Percentiles rank a stretch among this genome's conserved stretches.
Evolutionary conservation across 2,329 filamentous ascomycete genomes (phyloP).

Genomic region (Alternaria arbusti): DNA sequence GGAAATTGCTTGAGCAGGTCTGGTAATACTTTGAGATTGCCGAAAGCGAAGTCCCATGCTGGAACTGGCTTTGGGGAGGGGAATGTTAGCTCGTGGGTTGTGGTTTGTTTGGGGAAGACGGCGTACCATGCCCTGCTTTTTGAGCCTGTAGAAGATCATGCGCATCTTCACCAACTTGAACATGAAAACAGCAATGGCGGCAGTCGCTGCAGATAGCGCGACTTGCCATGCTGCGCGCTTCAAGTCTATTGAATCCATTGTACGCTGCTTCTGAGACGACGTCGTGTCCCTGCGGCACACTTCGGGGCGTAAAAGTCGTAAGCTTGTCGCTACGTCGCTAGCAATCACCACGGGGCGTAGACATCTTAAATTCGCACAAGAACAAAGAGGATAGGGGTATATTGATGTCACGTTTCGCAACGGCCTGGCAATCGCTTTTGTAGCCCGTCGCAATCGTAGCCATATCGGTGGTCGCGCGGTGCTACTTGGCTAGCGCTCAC

Average conservation of each 20-base stretch:
- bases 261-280: neutral
- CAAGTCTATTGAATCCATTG: neutral
- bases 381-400: neutral
- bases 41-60: slow-evolving; percentile 13
- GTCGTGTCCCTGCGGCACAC: neutral
- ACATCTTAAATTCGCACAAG: neutral
- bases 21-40: slow-evolving; percentile 12
- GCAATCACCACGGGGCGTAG: neutral
- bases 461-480: neutral
- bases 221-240: neutral
- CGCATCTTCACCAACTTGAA: slow-evolving; percentile 12
- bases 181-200: neutral
- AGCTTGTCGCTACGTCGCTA: neutral
- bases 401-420: neutral
- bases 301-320: neutral
- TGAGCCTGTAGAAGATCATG: slow-evolving; percentile 14
- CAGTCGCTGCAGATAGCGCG: neutral
- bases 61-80: slow-evolving; percentile 14
- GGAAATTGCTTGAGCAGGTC: slow-evolving; percentile 12
- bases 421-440: neutral
- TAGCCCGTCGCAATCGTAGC: neutral
- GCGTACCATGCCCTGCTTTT: slow-evolving; percentile 15
- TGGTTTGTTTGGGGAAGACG: neutral
- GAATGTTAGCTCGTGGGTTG: neutral
- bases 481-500: neutral